These are phyloP conservation scores for Trypanosoma melophagium DNA, from an alignment of 208 protist genomes.

Conservation along the genomic window DNA sequence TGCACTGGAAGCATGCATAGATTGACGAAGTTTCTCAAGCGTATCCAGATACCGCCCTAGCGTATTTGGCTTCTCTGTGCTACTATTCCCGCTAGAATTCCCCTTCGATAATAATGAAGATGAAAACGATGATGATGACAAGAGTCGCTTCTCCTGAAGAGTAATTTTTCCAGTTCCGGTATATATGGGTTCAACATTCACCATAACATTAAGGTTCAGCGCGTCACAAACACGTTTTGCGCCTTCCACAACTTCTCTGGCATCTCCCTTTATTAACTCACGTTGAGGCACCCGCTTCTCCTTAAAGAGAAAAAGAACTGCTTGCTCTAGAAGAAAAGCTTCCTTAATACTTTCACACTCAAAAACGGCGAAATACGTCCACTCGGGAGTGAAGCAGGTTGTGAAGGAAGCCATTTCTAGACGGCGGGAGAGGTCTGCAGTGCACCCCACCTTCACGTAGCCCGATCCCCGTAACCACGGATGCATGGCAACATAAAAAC, in stretches of 20 bases:
- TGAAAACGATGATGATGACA: neutral
- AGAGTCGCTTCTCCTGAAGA: neutral
- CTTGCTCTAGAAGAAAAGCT: slow-evolving; percentile 72
- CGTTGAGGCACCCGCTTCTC: slow-evolving; percentile 53
- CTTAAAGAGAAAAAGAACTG: slow-evolving; percentile 60
- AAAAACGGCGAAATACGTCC: slow-evolving; percentile 60
- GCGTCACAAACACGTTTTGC: slow-evolving; percentile 33
- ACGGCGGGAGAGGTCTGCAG: slow-evolving; percentile 48
- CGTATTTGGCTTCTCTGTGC: neutral
- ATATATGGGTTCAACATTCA: slow-evolving; percentile 13
- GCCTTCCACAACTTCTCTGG: slow-evolving; percentile 34
- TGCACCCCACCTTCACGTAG: slow-evolving; percentile 74
- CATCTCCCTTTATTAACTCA: slow-evolving; percentile 49
- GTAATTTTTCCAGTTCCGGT: neutral
- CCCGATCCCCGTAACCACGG: slow-evolving; percentile 61
- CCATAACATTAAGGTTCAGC: slow-evolving; percentile 38
- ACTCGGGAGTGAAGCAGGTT: slow-evolving; percentile 81
- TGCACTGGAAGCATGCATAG: neutral
- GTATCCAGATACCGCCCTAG: slow-evolving; percentile 18
- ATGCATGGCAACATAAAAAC: slow-evolving; percentile 75
- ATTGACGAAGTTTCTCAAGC: slow-evolving; percentile 21
- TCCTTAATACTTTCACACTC: slow-evolving; percentile 51
- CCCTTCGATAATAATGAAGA: neutral
- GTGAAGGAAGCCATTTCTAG: slow-evolving; percentile 71
- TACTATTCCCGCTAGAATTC: neutral